Evolutionary conservation across 352 stramenopile species (phyloP), one percentile per base, ranked within the genome.

Genomic region (Phytophthora tubulina): DNA sequence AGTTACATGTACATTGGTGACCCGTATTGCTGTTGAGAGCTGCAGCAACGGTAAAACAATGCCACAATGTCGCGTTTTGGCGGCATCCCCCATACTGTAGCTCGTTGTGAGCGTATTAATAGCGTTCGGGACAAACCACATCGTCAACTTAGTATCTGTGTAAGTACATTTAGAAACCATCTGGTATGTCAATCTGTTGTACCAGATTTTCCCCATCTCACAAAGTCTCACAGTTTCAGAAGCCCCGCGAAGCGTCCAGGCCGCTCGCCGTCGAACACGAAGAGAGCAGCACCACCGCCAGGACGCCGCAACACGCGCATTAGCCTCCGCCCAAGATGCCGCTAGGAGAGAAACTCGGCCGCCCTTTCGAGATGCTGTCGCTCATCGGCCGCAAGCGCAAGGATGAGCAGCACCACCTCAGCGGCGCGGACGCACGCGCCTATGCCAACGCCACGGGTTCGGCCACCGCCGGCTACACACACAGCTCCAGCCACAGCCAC

Each of bases 341-440:
- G 59, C 63, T 88, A 5, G 80, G 81, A 67, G 81, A 88, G 27
- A 88, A 86, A 63, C 74, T 86, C 13, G 76, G 79, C 41, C 76
- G 77, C 48, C 78, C 81, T 39, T 92, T 92, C 51, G 82, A 91
- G 78, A 49, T 92, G 59, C 73, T 92, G 17, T 90, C 82, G 27
- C 82, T 92, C 36, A 72, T 87, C 7, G 79, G 85, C 31, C 81
- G 84, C 58, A 90, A 89, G 56, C 87, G 85, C 60, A 85, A 86
- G 54, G 70, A 88, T 30, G 73, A 85, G 33, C 57, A 58, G n/a
- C 62, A 67, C 21, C 70, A 9, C 42, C 52, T 75, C 41, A 75
- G 53, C 55, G 41, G 48, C 36, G 44, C 60, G n/a, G 68, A 71
- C 9, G 54, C 69, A 32, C 61, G 63, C 46, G 73, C 68, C 6